Evolutionary conservation across 108 stramenopile genomes (phyloP).

Genomic region (Schizochytrium sp.): DNA sequence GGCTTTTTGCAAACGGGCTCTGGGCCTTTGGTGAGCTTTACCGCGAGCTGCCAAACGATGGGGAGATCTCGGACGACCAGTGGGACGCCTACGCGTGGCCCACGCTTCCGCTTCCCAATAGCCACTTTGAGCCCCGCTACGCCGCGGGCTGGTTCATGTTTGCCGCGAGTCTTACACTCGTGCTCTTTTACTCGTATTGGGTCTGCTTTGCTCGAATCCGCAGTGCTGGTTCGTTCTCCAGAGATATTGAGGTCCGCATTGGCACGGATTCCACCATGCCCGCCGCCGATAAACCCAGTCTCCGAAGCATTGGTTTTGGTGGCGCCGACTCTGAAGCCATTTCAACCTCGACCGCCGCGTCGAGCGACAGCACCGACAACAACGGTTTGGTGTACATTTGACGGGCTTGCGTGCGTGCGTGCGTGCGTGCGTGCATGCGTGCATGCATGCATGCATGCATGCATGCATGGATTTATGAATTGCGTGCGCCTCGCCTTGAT

Average conservation of each 20-base stretch:
- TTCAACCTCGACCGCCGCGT: neutral
- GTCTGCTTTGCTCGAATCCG: neutral
- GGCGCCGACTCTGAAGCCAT: neutral
- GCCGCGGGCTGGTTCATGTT: neutral
- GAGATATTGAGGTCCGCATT: neutral
- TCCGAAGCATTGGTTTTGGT: neutral
- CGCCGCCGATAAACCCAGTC: neutral
- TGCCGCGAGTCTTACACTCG: neutral
- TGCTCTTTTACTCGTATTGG: neutral
- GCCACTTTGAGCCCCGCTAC: neutral
- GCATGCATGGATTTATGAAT: too few relatives aligned
- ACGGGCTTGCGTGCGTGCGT: neutral
- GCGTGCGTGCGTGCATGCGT: too few relatives aligned
- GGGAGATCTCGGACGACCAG: neutral
- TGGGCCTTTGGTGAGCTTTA: conserved; percentile 4
- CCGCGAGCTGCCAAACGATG: neutral
- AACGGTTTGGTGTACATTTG: neutral
- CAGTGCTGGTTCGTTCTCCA: neutral
- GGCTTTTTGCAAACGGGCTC: conserved; percentile 12
- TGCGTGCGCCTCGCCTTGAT: too few relatives aligned
- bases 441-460: too few relatives aligned
- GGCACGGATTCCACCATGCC: neutral
- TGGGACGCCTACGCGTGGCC: conserved; percentile 4
- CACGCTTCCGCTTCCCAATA: neutral
- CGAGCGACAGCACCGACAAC: neutral